Evolutionary conservation across 768 basidiomycete genomes (phyloP).

Genomic region (Lenzites betulinus): DNA sequence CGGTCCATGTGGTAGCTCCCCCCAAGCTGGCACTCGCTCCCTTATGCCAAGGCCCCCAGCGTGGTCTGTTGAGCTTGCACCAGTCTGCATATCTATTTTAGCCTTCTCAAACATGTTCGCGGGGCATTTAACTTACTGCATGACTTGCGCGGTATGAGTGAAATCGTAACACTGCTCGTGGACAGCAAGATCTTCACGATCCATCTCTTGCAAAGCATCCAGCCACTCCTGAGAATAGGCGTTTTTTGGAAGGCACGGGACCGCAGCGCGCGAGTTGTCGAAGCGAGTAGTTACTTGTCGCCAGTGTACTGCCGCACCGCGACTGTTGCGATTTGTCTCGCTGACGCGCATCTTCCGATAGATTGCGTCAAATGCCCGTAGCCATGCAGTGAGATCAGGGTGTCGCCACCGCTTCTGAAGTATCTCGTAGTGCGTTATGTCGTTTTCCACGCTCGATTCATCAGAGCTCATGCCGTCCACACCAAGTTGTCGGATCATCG

Average conservation of each 20-base stretch:
- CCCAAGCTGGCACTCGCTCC: too few relatives aligned
- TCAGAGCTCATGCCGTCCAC: background rate
- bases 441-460: background rate
- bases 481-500: background rate
- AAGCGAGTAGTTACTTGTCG: background rate
- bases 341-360: background rate
- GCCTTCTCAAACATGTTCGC: background rate
- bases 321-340: background rate
- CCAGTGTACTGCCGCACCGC: background rate
- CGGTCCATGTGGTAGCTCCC: too few relatives aligned
- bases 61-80: background rate
- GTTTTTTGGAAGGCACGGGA: background rate
- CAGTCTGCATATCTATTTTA: background rate
- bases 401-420: background rate
- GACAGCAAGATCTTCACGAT: background rate
- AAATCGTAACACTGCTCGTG: background rate
- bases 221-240: background rate
- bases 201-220: background rate
- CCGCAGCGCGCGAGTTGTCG: background rate
- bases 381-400: background rate
- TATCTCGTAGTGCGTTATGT: background rate
- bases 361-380: background rate
- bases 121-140: background rate
- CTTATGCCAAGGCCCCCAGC: background rate
- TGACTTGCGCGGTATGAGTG: background rate